Conservation (phyloP, 2,329 filamentous ascomycete genomes). For the Diaporthe velutina region DNA sequence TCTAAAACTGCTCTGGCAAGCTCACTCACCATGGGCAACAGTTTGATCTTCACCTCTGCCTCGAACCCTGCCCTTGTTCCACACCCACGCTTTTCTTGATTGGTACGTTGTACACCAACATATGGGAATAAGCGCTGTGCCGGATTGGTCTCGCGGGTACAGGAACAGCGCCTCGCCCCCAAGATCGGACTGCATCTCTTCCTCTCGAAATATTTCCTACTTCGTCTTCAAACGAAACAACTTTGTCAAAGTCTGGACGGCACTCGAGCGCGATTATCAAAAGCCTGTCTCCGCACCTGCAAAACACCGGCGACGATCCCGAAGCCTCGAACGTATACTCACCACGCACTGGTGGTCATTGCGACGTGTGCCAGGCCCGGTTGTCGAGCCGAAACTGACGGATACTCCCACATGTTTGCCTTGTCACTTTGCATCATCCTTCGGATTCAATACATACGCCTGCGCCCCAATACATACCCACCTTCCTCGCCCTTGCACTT, state of each 20-base stretch:
- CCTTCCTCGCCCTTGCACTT: constrained; percentile 41
- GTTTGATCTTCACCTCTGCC: constrained; percentile 32
- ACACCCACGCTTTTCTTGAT: constrained; percentile 36
- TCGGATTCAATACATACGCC: constrained; percentile 34
- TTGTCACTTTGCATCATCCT: constrained; percentile 35
- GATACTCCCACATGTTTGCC: constrained; percentile 33
- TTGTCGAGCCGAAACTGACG: constrained; percentile 29
- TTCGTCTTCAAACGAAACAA: constrained; percentile 28
- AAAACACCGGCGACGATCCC: constrained; percentile 6
- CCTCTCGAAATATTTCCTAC: constrained; percentile 32
- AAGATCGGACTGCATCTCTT: constrained; percentile 27
- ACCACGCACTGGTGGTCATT: constrained; percentile 28
- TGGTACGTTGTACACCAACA: constrained; percentile 39
- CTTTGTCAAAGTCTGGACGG: constrained; percentile 22
- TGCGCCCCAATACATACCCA: constrained; percentile 35
- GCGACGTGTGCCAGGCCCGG: constrained; percentile 15
- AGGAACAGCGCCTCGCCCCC: constrained; percentile 40
- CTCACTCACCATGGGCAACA: constrained; percentile 4
- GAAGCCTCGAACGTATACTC: constrained; percentile 24
- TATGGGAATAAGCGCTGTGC: constrained; percentile 40
- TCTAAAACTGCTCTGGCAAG: constrained; percentile 11
- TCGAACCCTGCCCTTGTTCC: constrained; percentile 30
- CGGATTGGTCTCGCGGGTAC: constrained; percentile 33
- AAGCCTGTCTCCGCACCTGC: constrained; percentile 2
- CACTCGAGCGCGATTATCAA: constrained; percentile 23